phyloP scores from a whole-genome alignment of 805 yeast genomes.

The Ascoidea asiatica region DNA sequence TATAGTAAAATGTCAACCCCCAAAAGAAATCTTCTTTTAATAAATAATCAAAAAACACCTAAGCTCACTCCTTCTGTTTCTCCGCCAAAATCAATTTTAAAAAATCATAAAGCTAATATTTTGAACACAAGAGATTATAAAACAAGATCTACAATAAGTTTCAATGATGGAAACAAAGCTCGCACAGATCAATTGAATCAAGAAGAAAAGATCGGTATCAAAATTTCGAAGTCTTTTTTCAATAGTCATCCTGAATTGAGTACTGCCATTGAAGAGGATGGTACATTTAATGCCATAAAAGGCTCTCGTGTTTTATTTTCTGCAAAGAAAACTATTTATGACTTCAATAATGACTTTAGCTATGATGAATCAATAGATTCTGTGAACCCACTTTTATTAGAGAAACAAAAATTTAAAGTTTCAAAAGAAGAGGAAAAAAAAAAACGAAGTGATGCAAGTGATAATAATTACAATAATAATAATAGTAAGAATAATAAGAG shows the following conservation, averaged over 20 bases:
- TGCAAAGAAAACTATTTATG: constrained; percentile 18
- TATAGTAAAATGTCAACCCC: no score
- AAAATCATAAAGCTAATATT: constrained; percentile 7
- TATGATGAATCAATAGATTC: neutral
- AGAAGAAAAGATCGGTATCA: constrained; percentile 10
- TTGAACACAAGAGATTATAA: neutral
- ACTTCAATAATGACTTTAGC: constrained; percentile 1
- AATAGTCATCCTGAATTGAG: constrained; percentile 13
- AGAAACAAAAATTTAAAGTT: constrained; percentile 6
- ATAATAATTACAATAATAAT: constrained; percentile 5
- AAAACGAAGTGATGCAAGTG: constrained; percentile 12
- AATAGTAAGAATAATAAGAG: constrained; percentile 5
- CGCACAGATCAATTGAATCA: neutral
- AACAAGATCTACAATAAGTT: neutral
- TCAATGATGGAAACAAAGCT: neutral
- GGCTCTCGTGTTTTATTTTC: constrained; percentile 22
- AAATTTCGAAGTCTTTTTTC: constrained; percentile 11
- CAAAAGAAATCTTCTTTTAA: no score
- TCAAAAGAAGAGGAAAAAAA: constrained; percentile 11
- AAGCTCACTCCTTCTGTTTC: neutral
- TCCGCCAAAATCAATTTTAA: constrained; percentile 10
- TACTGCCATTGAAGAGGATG: constrained; percentile 13
- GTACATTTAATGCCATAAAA: constrained; percentile 20
- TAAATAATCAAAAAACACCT: neutral
- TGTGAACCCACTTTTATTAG: neutral